Conservation (phyloP, 768 basidiomycete genomes). For the Lentinula raphanica region DNA sequence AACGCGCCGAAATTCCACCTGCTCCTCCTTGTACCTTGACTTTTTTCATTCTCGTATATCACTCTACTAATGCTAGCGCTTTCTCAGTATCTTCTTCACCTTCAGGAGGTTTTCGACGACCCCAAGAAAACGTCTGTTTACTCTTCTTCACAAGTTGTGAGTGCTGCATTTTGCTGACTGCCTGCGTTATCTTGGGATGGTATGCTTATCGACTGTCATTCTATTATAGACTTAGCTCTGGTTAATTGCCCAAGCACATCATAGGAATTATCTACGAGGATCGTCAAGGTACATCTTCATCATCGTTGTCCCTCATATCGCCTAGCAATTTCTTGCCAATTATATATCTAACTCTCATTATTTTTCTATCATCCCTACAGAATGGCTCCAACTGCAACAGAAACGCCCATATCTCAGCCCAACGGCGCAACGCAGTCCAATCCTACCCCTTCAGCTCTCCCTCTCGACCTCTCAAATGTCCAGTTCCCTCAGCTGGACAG, state of each 20-base stretch:
- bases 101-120: neutral
- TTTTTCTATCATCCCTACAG: neutral
- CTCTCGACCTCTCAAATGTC: neutral
- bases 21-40: slow-evolving; percentile 1
- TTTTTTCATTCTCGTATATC: neutral
- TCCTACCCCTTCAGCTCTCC: neutral
- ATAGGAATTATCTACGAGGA: neutral
- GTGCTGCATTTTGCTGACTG: neutral
- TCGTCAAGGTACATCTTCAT: neutral
- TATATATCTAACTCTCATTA: neutral
- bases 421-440: neutral
- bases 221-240: neutral
- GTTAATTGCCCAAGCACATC: neutral
- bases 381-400: slow-evolving; percentile 1
- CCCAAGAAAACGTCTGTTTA: neutral
- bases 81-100: neutral
- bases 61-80: neutral
- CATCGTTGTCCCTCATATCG: neutral
- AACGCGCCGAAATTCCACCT: slow-evolving; percentile 4
- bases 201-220: neutral
- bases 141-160: neutral
- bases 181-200: neutral
- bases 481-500: slow-evolving; percentile 33
- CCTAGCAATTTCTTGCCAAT: neutral
- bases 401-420: neutral